A percentile compares a stretch with the other conserved stretches of the same genome.
Conservation (phyloP, 352 stramenopile genomes). For the Pythium brachiatum region DNA sequence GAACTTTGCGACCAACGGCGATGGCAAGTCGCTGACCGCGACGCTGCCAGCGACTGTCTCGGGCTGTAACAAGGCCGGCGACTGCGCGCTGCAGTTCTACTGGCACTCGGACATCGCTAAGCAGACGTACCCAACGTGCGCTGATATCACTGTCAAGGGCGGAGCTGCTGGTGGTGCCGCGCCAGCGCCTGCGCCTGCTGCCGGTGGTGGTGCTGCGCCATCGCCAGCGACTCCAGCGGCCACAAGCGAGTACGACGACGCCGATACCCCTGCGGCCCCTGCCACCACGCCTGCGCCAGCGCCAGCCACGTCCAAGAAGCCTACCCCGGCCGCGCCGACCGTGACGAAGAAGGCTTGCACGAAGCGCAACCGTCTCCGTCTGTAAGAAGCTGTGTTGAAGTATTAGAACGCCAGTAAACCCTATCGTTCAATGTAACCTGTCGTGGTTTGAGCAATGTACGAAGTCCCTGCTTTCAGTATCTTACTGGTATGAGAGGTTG, state of each 20-base stretch:
- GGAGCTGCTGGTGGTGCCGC: constrained; percentile 10
- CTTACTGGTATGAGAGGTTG: no score
- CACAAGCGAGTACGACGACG: neutral
- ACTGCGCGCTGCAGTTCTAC: constrained; percentile 60
- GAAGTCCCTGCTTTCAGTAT: neutral
- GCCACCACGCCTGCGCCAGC: constrained; percentile 3
- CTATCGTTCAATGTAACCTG: neutral
- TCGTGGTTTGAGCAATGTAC: neutral
- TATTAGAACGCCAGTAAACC: neutral
- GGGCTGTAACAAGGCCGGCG: constrained; percentile 36
- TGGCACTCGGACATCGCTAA: constrained; percentile 59
- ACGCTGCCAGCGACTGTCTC: constrained; percentile 46
- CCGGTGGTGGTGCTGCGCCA: no score
- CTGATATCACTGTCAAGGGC: constrained; percentile 42
- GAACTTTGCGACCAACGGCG: constrained; percentile 36
- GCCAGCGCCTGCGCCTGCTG: no score
- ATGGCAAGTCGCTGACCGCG: constrained; percentile 25
- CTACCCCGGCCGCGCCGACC: neutral
- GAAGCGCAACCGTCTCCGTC: constrained; percentile 7
- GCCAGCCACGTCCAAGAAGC: neutral
- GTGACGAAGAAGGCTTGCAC: constrained; percentile 11
- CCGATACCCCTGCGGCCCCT: neutral
- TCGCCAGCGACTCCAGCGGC: constrained; percentile 7
- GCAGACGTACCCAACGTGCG: constrained; percentile 61
- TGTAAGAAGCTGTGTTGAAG: constrained; percentile 2